Conservation (phyloP, 768 basidiomycete species). For the Trichaptum fuscoviolaceum region DNA sequence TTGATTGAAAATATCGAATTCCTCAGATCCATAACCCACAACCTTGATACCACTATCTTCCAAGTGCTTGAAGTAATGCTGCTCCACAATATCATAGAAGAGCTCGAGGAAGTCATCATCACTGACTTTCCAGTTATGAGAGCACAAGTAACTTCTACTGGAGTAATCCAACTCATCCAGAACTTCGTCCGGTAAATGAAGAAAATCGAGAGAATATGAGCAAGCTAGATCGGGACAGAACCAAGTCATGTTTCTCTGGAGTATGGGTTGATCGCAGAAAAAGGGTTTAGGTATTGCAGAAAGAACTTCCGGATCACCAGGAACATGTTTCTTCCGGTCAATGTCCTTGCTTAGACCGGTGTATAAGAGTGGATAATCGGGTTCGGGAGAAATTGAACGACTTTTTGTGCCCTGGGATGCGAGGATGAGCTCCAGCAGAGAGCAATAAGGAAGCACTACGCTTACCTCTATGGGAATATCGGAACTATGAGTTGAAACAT, state of each 20-base stretch:
- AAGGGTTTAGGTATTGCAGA: not conserved
- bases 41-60: not conserved
- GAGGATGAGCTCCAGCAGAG: not conserved
- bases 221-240: not conserved
- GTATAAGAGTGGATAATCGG: not conserved
- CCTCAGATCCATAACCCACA: not conserved
- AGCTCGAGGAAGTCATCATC: not conserved
- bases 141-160: not conserved
- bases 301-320: not conserved
- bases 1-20: not conserved
- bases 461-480: not conserved
- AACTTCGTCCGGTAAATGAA: not conserved
- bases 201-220: not conserved
- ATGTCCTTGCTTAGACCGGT: not conserved
- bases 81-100: constrained; percentile 2
- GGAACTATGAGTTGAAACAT: not conserved
- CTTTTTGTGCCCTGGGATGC: not conserved
- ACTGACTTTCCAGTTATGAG: not conserved
- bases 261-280: not conserved
- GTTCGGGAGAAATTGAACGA: not conserved
- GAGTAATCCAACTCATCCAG: not conserved
- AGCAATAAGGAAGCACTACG: not conserved
- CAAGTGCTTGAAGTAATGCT: constrained; percentile 1
- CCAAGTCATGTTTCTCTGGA: not conserved
- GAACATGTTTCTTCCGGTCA: not conserved